Base-by-base conservation (phyloP, 352 stramenopile genomes). In the Phytophthora sp. region DNA sequence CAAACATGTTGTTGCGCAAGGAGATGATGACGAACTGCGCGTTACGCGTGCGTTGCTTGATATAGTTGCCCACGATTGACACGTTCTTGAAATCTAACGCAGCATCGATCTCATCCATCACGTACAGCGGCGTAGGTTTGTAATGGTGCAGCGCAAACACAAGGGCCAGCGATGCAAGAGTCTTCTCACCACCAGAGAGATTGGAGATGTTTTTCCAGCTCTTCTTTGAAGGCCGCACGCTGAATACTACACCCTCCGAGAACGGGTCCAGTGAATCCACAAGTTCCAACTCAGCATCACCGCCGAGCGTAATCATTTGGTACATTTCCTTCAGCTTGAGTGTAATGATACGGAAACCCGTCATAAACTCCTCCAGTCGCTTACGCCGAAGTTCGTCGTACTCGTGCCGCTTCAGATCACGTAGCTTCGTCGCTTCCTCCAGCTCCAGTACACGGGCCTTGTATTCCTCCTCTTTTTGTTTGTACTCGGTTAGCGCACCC, bases 251-350 rank as follows among this genome's bases (percentile, higher is more conserved):
- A 30, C 98, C 98, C 71, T 99, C 96, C 3, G 94, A 98, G 81
- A 99, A 99, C 33, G 98, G 98, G 80, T 99, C 98, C 41, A 99
- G 74, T 6, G 96, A 99, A 72, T 99, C 97, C 7, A 99, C 97
- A 18, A 99, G 93, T 70, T 99, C 98, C 18, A 99, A 76, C 71
- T 99, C 98, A 6, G 98, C 98, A 78, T 99, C 98, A 30, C 95
- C 95, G 27, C 95, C 95, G 9, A 98, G 80, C 7, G 95, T 98
- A 65, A 98, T 98, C 95, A 99, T 99, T 79, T 99, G 97, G 69
- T 99, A 99, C 98, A 99, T 99, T 69, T 99, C 98, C 84, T 99
- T 99, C 18, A 99, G 84, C 74, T 99, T 99, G 36, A 99, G 85
- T 26, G 98, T 99, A 79, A 99, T 99, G 20, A 86, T 73, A 27